These are phyloP conservation scores for Russula emetica DNA, from an alignment of 768 basidiomycete species.

Conservation along the genomic window DNA sequence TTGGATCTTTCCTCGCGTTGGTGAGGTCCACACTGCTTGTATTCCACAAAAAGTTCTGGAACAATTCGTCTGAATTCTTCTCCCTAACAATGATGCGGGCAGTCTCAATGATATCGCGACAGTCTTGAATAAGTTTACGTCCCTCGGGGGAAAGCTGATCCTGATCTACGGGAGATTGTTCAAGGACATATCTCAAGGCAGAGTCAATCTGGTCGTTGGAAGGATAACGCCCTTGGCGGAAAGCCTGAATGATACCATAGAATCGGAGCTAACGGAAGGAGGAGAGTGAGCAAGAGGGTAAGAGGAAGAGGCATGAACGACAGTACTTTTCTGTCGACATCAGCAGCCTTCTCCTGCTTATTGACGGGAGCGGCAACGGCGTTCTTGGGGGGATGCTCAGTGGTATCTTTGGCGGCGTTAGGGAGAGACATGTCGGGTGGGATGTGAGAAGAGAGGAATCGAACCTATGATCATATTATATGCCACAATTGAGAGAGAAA, in stretches of 20 bases:
- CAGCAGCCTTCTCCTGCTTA: constrained; percentile 56
- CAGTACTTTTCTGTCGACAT: constrained; percentile 72
- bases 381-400: constrained; percentile 45
- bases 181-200: constrained; percentile 61
- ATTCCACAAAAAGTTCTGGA: constrained; percentile 88
- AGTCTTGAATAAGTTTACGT: constrained; percentile 67
- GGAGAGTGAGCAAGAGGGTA: constrained; percentile 1
- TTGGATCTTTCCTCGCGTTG: constrained; percentile 42
- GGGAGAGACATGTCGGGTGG: constrained; percentile 59
- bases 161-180: constrained; percentile 54
- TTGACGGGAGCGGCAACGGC: constrained; percentile 67
- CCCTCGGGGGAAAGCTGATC: constrained; percentile 73
- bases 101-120: constrained; percentile 76
- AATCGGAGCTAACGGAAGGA: constrained; percentile 51
- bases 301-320: background rate
- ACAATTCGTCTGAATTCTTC: constrained; percentile 87
- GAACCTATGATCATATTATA: background rate
- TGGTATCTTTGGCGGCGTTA: constrained; percentile 56
- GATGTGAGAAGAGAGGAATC: background rate
- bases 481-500: too few relatives aligned
- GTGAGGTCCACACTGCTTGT: constrained; percentile 53
- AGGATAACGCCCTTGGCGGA: constrained; percentile 74
- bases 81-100: constrained; percentile 63
- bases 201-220: constrained; percentile 76
- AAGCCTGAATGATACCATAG: constrained; percentile 76